Percentiles rank a stretch among this genome's conserved stretches.
Evolutionary conservation across 2,329 filamentous ascomycete species (phyloP).

Genomic region (Aureobasidium sp.): DNA sequence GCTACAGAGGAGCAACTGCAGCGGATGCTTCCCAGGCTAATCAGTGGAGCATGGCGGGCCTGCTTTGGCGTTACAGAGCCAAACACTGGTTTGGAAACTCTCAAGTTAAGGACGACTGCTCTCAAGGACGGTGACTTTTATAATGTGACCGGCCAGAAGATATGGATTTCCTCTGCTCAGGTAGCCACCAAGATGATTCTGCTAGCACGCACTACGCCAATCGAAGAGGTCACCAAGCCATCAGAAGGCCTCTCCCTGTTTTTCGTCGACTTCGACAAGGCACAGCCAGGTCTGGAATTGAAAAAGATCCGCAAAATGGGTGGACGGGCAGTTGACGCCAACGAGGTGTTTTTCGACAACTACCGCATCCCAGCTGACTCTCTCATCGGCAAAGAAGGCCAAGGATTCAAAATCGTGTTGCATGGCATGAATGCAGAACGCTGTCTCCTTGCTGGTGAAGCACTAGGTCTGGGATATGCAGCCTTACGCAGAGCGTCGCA

Average conservation of each 20-base stretch:
- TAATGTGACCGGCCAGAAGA: conserved; percentile 67
- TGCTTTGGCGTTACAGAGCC: conserved; percentile 86
- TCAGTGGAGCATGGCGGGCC: conserved; percentile 60
- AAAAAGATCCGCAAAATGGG: conserved; percentile 79
- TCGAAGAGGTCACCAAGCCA: conserved; percentile 58
- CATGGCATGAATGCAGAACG: conserved; percentile 75
- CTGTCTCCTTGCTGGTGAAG: conserved; percentile 55
- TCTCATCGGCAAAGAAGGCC: conserved; percentile 62
- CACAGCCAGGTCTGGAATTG: conserved; percentile 53
- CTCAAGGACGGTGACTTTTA: conserved; percentile 53
- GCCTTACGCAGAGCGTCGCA: conserved; percentile 42
- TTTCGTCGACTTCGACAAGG: conserved; percentile 64
- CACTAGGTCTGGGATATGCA: conserved; percentile 37
- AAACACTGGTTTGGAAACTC: conserved; percentile 68
- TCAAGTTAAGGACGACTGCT: conserved; percentile 60
- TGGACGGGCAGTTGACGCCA: conserved; percentile 70
- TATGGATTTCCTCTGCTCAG: conserved; percentile 77
- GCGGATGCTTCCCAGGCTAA: conserved; percentile 59
- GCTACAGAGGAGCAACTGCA: conserved; percentile 56
- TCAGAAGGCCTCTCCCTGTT: conserved; percentile 73
- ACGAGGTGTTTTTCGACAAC: conserved; percentile 80
- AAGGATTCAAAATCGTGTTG: conserved; percentile 65
- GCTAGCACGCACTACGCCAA: conserved; percentile 63
- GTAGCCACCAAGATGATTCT: conserved; percentile 78
- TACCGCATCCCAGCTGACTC: conserved; percentile 57